Evolutionary conservation across 192 early-diverging fungal species (phyloP).

Genomic region (Pecoramyces ruminantium): DNA sequence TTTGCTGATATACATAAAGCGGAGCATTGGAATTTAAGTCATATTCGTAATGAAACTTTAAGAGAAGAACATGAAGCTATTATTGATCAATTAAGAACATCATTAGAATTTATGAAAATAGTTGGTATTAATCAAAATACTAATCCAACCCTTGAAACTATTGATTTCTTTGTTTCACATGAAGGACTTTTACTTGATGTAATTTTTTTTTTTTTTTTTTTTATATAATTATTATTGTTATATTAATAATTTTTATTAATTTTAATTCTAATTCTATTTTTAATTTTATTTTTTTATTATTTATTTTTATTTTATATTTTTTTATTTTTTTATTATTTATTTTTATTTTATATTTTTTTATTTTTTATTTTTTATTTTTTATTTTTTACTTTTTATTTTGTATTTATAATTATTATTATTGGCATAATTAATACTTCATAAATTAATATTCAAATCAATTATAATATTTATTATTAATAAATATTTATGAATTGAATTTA

Average conservation of each 20-base stretch:
- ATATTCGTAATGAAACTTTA: constrained; percentile 64
- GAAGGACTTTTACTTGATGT: constrained; percentile 81
- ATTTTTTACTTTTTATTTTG: no score
- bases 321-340: no score
- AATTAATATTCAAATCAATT: no score
- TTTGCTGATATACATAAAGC: constrained; percentile 90
- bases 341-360: no score
- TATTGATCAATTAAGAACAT: constrained; percentile 67
- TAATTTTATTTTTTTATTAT: neutral
- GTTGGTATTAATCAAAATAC: constrained; percentile 65
- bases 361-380: no score
- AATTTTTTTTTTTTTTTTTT: neutral
- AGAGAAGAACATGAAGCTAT: constrained; percentile 78
- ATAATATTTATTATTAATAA: no score
- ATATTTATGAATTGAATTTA: no score
- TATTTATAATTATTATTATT: no score
- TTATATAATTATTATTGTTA: no score
- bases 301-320: neutral
- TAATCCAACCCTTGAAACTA: constrained; percentile 41
- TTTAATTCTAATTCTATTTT: neutral
- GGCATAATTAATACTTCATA: no score
- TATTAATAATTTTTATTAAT: no score
- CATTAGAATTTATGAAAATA: constrained; percentile 85
- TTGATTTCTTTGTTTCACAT: constrained; percentile 88
- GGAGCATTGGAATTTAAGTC: constrained; percentile 37